phyloP scores from a whole-genome alignment of 2,329 filamentous ascomycete genomes.

The Botrytis pseudocinerea region DNA sequence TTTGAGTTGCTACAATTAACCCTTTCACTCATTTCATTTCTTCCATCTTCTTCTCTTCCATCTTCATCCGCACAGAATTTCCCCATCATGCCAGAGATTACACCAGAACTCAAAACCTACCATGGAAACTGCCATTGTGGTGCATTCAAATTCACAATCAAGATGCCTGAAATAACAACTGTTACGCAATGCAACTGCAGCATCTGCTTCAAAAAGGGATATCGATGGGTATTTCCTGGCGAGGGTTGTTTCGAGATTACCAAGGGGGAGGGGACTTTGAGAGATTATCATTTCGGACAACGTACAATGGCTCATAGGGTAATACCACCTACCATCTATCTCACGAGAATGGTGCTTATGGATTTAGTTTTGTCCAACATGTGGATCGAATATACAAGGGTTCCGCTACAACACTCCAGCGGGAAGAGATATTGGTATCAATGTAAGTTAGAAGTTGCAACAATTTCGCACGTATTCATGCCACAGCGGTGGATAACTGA shows the following conservation, averaged over 20 bases:
- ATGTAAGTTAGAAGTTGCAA: constrained; percentile 42
- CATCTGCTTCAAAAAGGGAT: constrained; percentile 57
- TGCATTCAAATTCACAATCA: constrained; percentile 52
- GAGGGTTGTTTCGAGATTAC: constrained; percentile 46
- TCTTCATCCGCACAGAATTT: background rate
- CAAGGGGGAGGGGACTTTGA: constrained; percentile 49
- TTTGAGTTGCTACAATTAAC: background rate
- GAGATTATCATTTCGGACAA: constrained; percentile 48
- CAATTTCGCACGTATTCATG: too few species aligned
- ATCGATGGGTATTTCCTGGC: constrained; percentile 44
- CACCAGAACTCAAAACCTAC: constrained; percentile 39
- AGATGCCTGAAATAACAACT: constrained; percentile 58
- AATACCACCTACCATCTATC: background rate
- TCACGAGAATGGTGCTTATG: background rate
- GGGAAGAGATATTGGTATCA: constrained; percentile 44
- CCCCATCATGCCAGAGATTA: background rate
- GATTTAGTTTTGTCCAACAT: constrained; percentile 53
- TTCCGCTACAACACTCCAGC: constrained; percentile 37
- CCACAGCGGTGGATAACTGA: background rate
- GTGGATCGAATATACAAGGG: constrained; percentile 49
- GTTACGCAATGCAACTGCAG: constrained; percentile 65
- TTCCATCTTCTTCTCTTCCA: background rate
- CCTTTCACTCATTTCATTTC: background rate
- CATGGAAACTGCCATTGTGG: constrained; percentile 61
- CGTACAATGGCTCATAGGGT: constrained; percentile 47